Evolutionary conservation across 2,329 filamentous ascomycete species (phyloP), one percentile per base, ranked within the genome.

Genomic region (Aspergillus sp.): DNA sequence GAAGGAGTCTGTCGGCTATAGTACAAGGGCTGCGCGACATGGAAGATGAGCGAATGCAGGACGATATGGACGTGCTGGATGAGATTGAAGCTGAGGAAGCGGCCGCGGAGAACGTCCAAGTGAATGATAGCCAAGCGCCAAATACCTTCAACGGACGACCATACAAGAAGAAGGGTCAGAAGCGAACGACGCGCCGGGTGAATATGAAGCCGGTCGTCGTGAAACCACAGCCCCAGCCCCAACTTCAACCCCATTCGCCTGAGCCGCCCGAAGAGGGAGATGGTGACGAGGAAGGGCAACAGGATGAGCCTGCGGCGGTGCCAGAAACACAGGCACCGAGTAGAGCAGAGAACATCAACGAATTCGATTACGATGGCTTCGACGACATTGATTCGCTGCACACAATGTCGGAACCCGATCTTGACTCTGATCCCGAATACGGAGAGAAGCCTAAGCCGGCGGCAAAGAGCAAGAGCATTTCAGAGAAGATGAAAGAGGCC

Each of bases 151-250:
- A 42, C 6, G 55, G 62, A 12, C 65, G 58, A n/a, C 57, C 59
- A 14, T 80, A 73, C 68, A 81, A 79, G 67, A 82, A 81, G 69
- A 81, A 77, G 64, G 79, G 79, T 2, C 80, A 81, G 62, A 82
- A 82, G 63, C 72, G 80, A 51, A 80, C 78, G 6, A 82, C 80
- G 1, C 73, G 77, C 54, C 67, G 75, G 51, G 76, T 79, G 12
- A 72, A 68, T 42, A 80, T 82, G 72, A 77, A 74, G 51, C 80
- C 80, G 3, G 64, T 72, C 9, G 29, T 65, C 22, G 58, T 66
- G 22, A 74, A 73, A 31, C 67, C 74, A 36, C 73, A 71, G 52
- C 61, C 69, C 2, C 68, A 71, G 52, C 62, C 69, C 3, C 68
- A 71, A 20, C 20, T 20, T 20, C 20, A 20, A 52, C 55, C 67